Percentiles rank a stretch among this genome's conserved stretches.
Conservation (phyloP, 2,329 filamentous ascomycete species). For the Macrophomina tecta region DNA sequence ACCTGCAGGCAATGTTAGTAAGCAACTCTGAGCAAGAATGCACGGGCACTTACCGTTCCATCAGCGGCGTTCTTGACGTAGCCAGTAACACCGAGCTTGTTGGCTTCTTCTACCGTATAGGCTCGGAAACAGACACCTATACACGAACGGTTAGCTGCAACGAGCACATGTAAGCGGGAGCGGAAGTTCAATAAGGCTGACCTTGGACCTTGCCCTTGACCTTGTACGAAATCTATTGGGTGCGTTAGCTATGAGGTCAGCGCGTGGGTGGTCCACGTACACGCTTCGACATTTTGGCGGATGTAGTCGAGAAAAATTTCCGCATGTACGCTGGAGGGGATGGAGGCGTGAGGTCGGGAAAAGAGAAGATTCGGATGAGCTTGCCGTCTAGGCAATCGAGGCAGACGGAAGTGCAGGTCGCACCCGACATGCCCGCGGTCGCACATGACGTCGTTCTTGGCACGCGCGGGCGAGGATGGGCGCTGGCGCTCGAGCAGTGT, state of each 20-base stretch:
- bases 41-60: constrained; percentile 45
- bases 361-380: neutral
- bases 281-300: constrained; percentile 26
- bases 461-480: neutral
- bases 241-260: constrained; percentile 1
- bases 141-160: neutral
- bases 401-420: neutral
- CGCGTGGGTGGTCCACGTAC: neutral
- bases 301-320: constrained; percentile 12
- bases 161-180: neutral
- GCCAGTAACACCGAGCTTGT: constrained; percentile 52
- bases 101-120: constrained; percentile 52
- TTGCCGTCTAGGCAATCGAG: neutral
- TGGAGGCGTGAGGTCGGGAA: neutral
- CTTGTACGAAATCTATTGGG: constrained; percentile 52
- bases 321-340: neutral
- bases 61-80: constrained; percentile 54
- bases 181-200: constrained; percentile 31
- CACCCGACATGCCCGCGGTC: neutral
- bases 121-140: constrained; percentile 57
- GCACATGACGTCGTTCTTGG: constrained; percentile 21
- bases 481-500: neutral
- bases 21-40: constrained; percentile 1
- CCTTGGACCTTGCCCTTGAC: constrained; percentile 56
- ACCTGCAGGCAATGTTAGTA: constrained; percentile 65